A percentile compares a stretch with the other conserved stretches of the same genome.
Evolutionary conservation across 495 filamentous ascomycete species (phyloP).

Genomic region (Penicillium steckii): DNA sequence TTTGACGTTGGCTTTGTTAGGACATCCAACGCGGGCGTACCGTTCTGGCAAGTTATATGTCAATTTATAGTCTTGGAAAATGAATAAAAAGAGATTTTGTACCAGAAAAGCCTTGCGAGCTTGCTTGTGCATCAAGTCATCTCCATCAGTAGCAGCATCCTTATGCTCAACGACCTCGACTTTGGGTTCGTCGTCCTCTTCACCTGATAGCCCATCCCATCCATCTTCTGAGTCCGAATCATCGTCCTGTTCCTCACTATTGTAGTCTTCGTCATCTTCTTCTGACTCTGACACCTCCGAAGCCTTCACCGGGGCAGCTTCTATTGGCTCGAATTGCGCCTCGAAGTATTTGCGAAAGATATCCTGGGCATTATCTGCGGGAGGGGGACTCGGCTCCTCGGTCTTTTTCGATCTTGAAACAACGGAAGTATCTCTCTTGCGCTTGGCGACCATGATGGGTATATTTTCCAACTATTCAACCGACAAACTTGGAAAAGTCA

Average conservation of each 20-base stretch:
- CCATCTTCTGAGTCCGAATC: constrained; percentile 34
- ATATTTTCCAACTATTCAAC: constrained; percentile 1
- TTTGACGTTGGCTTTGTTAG: constrained; percentile 28
- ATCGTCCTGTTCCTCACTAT: constrained; percentile 31
- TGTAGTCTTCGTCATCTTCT: constrained; percentile 20
- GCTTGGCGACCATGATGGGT: constrained; percentile 33
- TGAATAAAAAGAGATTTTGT: constrained; percentile 15
- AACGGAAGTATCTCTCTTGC: constrained; percentile 38
- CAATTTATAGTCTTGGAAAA: constrained; percentile 1
- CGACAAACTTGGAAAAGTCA: neutral
- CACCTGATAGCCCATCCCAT: constrained; percentile 66
- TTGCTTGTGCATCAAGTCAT: constrained; percentile 53
- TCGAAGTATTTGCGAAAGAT: constrained; percentile 84
- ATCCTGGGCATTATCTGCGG: constrained; percentile 38
- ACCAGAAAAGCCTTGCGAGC: constrained; percentile 81
- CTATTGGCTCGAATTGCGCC: constrained; percentile 75
- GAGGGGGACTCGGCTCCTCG: constrained; percentile 16
- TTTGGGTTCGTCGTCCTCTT: constrained; percentile 26
- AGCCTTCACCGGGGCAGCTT: constrained; percentile 22
- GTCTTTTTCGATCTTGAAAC: constrained; percentile 27
- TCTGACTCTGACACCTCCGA: constrained; percentile 17
- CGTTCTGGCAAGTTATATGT: constrained; percentile 27
- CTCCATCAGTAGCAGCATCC: constrained; percentile 27
- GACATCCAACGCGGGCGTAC: constrained; percentile 47
- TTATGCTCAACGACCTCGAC: constrained; percentile 70